Evolutionary conservation across 805 yeast species (phyloP), one percentile per base, ranked within the genome.

Genomic region (Komagataella pseudopastoris): DNA sequence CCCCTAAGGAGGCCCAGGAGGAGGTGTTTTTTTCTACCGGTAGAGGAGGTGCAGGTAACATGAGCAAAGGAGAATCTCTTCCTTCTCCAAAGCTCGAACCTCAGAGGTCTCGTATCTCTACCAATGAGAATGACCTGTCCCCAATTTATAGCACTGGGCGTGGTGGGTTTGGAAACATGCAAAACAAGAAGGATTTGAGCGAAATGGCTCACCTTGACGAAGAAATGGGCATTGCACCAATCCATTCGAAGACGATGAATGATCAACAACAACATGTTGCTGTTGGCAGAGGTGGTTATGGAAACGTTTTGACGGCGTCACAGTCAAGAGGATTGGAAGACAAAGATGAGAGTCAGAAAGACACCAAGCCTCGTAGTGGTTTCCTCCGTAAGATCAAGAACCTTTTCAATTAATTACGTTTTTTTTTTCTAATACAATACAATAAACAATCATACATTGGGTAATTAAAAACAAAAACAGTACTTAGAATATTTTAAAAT

Each of bases 31-130:
- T 74, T 53, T 71, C 78, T n/a, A 72, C 81, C 0, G 81, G 82
- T 6, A 64, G 82, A 56, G 83, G 83, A 30, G 83, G 82, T 7
- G 77, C 77, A 3, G 80, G 80, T 12, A 77, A 77, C 57, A 69
- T 76, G 49, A 62, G 68, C 50, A 65, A 71, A 36, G 64, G 72
- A 6, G 62, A 63, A 44, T 64, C 65, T 39, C 59, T 66, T 1
- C 81, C 80, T 2, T 69, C 75, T 8, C 80, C 80, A 3, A 53
- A 56, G 14, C 43, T 47, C 55, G 71, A 64, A 51, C 64, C 71
- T 39, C 53, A 16, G 50, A 45, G 22, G 72, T 70, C 6, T 74
- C 73, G 10, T 10, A 23, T 22, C 47, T 63, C 71, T 24, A 66
- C 64, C 54, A 69, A 74, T 46, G 71, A 69, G 36, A 70, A 64